Evolutionary conservation across 805 yeast genomes (phyloP), one percentile per base, ranked within the genome.

Genomic region (Grigorovia yakushimaensis): DNA sequence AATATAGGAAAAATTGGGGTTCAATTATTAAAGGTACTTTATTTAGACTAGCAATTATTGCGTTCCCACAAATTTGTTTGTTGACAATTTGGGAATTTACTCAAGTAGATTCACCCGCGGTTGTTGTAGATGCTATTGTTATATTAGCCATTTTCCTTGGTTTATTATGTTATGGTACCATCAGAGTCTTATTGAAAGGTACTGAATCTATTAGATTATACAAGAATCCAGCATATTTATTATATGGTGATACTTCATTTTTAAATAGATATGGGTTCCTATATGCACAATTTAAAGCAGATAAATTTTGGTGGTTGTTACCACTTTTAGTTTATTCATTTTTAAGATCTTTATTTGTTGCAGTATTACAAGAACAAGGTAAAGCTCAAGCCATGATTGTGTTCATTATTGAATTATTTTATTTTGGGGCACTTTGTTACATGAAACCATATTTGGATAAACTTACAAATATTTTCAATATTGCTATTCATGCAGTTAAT

Each of bases 391-490:
- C 96, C 1, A 74, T 87, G 51, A 70, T 84, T 44, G 74, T 89
- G 8, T 84, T 91, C 58, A 80, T 73, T 17, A 71, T 86, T 51
- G 98, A 93, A 64, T 69, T 91, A 46, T 55, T 77, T 20, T 88
- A 82, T 67, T 79, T 85, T 51, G 74, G 75, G 35, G 71, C 72
- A 0, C 57, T 88, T 23, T 81, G 88, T 59, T 77, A 78, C 75
- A 69, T 76, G 48, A 78, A 93, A 65, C 98, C 98, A 10, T 93
- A 78, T 65, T 81, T 93, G 89, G 97, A 93, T 69, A 88, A 84
- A 67, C 77, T 95, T 69, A 89, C 98, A 33, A 93, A 93, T 58
- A 82, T 79, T n/a, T 86, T 88, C 77, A 91, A 89, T 68, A 91
- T 93, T 56, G 75, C 85, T 43, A 86, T 91, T 56, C 81, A 87